Evolutionary conservation across 139 green algal species (phyloP), one percentile per base, ranked within the genome.

Genomic region (Auxenochlorella pyrenoidosa): DNA sequence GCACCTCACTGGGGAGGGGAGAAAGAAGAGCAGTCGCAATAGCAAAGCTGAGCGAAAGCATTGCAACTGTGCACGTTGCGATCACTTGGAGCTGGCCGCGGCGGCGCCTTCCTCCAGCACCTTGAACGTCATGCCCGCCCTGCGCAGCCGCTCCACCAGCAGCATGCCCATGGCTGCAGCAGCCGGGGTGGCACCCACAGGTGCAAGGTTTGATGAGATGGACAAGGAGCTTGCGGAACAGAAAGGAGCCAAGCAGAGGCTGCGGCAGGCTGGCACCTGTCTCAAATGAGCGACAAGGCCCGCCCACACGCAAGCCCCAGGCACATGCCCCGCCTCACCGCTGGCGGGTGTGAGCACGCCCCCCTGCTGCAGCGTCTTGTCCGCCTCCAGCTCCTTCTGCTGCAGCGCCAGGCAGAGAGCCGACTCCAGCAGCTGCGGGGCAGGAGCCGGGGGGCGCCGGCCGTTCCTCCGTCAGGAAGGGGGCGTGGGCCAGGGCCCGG

Each of bases 301-400:
- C 13, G 16, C 16, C 54, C 54, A 22, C 18, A 22, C 54, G 54
- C 15, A 8, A 22, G 54, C 54, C 54, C 54, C 47, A 54, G 6
- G 47, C 47, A 54, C 47, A 54, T 10, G 47, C 47, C 47, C 47
- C 54, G 22, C 4, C 79, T 51, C 60, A 76, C 94, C 94, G 8
- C 84, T 89, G 21, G 93, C 94, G 13, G 95, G 92, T 0, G 94
- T 96, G 15, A 97, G 85, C 72, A 96, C 92, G 30, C 95, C 95
- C 34, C 92, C 94, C 75, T 90, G 82, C 63, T 76, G 84, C 70
- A 86, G 77, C 18, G 59, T 60, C 34, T 65, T 8, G 26, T 73
- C 58, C n/a, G 41, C 44, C 10, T 93, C 81, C 75, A 94, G 85
- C 38, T 93, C 84, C 24, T 93, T 54, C 84, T 91, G 60, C 84